Percentiles rank a stretch among this genome's conserved stretches.
phyloP scores from a whole-genome alignment of 805 yeast genomes.

The Ogataea trehalophila region DNA sequence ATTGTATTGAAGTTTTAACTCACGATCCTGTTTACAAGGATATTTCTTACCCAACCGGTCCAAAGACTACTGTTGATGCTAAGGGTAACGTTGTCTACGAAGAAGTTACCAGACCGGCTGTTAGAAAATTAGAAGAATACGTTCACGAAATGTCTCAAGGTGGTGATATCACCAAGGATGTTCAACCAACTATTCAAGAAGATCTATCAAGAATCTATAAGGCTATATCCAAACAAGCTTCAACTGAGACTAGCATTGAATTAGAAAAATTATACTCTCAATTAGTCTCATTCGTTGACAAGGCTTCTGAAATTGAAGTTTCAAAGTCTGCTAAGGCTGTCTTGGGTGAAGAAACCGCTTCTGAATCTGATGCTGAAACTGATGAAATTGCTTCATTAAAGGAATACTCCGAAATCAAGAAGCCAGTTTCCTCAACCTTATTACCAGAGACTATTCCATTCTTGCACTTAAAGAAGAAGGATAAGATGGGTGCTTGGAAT shows the following conservation, averaged over 20 bases:
- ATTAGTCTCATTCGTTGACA: conserved; percentile 62
- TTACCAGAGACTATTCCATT: conserved; percentile 89
- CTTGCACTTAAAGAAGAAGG: conserved; percentile 84
- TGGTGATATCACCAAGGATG: conserved; percentile 68
- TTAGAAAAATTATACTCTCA: conserved; percentile 68
- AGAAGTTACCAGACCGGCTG: conserved; percentile 84
- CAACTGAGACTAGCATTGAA: conserved; percentile 63
- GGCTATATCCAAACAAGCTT: conserved; percentile 73
- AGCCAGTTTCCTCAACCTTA: conserved; percentile 68
- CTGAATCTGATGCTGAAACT: conserved; percentile 49
- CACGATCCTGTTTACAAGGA: conserved; percentile 94
- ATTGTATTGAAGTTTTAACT: conserved; percentile 78
- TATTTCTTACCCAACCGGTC: conserved; percentile 91
- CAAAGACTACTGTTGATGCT: conserved; percentile 80
- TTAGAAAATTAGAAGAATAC: conserved; percentile 92
- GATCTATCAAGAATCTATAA: conserved; percentile 80
- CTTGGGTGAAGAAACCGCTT: conserved; percentile 39
- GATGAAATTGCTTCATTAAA: conserved; percentile 86
- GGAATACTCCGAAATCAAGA: conserved; percentile 60
- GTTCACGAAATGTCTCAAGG: conserved; percentile 96
- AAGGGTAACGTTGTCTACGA: conserved; percentile 83
- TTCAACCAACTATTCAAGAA: conserved; percentile 75
- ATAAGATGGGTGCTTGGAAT: conserved; percentile 69
- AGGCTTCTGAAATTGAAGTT: conserved; percentile 67
- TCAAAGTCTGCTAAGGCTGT: conserved; percentile 54